Evolutionary conservation across 2,329 filamentous ascomycete genomes (phyloP).

Genomic region (Endothia cerciana): DNA sequence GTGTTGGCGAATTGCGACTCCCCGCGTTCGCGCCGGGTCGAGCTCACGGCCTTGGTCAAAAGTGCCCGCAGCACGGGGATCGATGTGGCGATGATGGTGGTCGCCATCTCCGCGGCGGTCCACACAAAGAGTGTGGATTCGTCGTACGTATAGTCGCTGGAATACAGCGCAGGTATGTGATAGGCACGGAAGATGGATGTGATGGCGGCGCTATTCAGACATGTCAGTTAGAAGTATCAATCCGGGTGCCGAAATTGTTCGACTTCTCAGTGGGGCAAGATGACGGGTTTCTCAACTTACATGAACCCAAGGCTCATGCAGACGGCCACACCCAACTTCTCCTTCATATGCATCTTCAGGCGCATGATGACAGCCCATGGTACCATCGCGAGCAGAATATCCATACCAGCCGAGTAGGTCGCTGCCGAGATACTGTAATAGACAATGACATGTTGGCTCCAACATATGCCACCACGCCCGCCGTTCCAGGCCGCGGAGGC

Average conservation of each 20-base stretch:
- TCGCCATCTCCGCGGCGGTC: conserved; percentile 30
- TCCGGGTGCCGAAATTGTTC: neutral
- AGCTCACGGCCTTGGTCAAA: conserved; percentile 9
- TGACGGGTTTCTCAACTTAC: conserved; percentile 20
- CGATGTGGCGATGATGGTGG: conserved; percentile 33
- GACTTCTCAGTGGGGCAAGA: neutral
- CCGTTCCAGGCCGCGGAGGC: conserved; percentile 36
- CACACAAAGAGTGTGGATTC: conserved; percentile 28
- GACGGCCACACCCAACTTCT: conserved; percentile 39
- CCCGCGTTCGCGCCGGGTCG: conserved; percentile 9
- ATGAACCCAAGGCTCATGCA: conserved; percentile 43
- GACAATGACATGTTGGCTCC: conserved; percentile 31
- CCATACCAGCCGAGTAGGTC: conserved; percentile 37
- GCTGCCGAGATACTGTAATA: conserved; percentile 32
- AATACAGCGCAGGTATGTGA: conserved; percentile 3
- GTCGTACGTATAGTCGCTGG: neutral
- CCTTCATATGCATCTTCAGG: conserved; percentile 39
- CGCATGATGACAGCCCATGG: conserved; percentile 39
- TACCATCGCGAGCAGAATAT: conserved; percentile 38
- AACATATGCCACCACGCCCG: conserved; percentile 34
- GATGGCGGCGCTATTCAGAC: neutral
- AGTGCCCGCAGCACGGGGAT: conserved; percentile 36
- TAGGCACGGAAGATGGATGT: conserved; percentile 9
- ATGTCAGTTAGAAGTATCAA: conserved; percentile 13
- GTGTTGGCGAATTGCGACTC: conserved; percentile 13